Evolutionary conservation across 2,329 filamentous ascomycete species (phyloP), one percentile per base, ranked within the genome.

Genomic region (Beauveria australis): DNA sequence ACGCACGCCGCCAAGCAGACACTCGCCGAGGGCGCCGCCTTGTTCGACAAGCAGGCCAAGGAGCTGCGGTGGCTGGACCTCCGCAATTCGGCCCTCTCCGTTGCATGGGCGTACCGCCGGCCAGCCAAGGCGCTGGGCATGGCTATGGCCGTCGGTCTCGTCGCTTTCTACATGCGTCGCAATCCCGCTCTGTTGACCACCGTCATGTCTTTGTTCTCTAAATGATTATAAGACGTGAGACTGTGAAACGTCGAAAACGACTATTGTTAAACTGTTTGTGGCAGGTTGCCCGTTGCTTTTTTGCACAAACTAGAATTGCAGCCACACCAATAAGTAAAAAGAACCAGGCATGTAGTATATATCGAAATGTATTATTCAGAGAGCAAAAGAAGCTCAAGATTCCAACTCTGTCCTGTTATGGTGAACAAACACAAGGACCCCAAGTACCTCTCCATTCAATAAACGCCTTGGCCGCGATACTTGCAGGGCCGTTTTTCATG

Each of bases 31-130:
- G 93, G 91, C 2, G 78, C 86, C 63, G 71, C 69, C 5, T 82
- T 87, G 63, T 93, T 97, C 67, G 75, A 83, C 44, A 79, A 79
- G 64, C 93, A 97, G 71, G 84, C 85, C 3, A 78, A 77, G 60
- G 87, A 96, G 67, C 76, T 97, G n/a, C 76, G 78, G 60, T 83
- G 86, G 72, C 79, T 83, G 55, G 87, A 95, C 69, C 59, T 71
- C 53, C 67, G 67, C 44, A 66, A 70, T 33, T 69, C 63, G 28
- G 54, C 71, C 19, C 69, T 67, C 41, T 59, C 63, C 52, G 61
- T 79, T 28, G 66, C 88, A 26, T 86, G 84, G 82, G 78, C 76
- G 64, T 88, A 94, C 73, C 81, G 89, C 56, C 79, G 81, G 62
- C 85, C 89, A 1, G 82, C 82, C 48, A 77, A 82, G 18, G 81